These are phyloP conservation scores for Heritiera littoralis DNA, from an alignment of 345 rosid genomes.

Conservation along the genomic window DNA sequence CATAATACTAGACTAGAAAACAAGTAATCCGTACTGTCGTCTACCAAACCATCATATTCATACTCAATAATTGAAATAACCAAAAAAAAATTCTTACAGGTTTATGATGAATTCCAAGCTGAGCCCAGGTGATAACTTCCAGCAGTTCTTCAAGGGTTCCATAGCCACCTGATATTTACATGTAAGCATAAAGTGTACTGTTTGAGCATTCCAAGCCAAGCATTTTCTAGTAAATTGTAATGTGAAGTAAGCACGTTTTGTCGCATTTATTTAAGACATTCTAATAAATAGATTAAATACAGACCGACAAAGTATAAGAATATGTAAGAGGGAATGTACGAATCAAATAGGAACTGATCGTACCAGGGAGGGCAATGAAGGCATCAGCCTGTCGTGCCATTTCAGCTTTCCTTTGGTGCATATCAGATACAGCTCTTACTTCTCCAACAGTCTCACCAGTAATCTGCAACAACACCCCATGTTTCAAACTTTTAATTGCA, in stretches of 20 bases:
- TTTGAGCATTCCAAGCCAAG: neutral
- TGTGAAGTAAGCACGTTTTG: neutral
- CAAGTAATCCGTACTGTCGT: neutral
- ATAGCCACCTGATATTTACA: slow-evolving; percentile 67
- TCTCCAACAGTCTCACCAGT: slow-evolving; percentile 87
- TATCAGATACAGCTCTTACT: slow-evolving; percentile 83
- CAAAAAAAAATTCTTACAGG: slow-evolving; percentile 52
- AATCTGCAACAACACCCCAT: slow-evolving; percentile 45
- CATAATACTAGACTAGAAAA: neutral
- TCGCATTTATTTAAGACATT: neutral
- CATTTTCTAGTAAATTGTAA: slow-evolving; percentile 2
- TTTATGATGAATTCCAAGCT: slow-evolving; percentile 90
- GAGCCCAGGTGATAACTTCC: slow-evolving; percentile 98
- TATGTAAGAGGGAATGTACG: neutral
- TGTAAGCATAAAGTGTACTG: neutral
- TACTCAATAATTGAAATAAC: neutral
- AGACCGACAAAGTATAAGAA: neutral
- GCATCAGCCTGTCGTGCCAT: slow-evolving; percentile 97
- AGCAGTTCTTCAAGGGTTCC: slow-evolving; percentile 95
- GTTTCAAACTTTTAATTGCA: too few relatives aligned
- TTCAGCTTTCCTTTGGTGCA: slow-evolving; percentile 97
- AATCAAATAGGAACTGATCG: neutral
- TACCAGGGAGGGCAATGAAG: slow-evolving; percentile 96
- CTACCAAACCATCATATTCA: neutral
- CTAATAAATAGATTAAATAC: neutral